Base-by-base conservation (phyloP, 2,329 filamentous ascomycete species). In the Monosporascus sp. region DNA sequence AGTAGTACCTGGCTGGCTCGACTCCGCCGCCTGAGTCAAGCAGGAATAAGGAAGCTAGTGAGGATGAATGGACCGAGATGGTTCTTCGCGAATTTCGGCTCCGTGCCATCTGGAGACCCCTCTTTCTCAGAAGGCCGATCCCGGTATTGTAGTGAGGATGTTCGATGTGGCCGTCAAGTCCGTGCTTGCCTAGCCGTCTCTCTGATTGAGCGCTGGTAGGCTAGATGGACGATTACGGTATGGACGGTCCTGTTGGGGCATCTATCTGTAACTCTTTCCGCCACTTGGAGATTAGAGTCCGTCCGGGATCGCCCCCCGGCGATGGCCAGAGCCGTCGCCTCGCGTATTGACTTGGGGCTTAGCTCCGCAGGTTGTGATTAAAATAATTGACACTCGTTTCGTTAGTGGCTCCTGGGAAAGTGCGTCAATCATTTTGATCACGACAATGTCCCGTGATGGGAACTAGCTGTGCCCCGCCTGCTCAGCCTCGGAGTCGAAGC, bases 141-240 rank as follows among this genome's bases (percentile, higher is more conserved):
- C 71, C 73, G 14, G 74, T 72, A 54, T 73, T 76, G 61, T 75
- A 72, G 52, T 67, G 3, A 75, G 57, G 2, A 76, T 62, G 56
- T 74, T 70, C 43, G 76, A 57, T 54, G 17, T 63, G 59, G 26
- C 68, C 53, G 43, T 67, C 61, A 5, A 46, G 38, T 38, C 44
- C 40, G 65, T 63, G 41, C 60, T 48, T 63, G 53, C 2, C 53
- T 51, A 3, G 70, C 69, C 2, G 71, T 68, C n/a, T 60, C 54
- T 0, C 67, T 66, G 2, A 73, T 61, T 5, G 61, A 64, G 0
- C 52, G 43, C 31, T 68, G 60, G 2, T 65, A 72, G 11, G 57
- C 58, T 14, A 74, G 60, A 53, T 74, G 68, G 5, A 74, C 44
- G 37, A 65, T 41, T 5, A 72, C 52, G 5, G 62, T 56, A 26